These are phyloP conservation scores for Mycocentrospora acerina DNA, from an alignment of 2,329 filamentous ascomycete genomes.

Conservation along the genomic window DNA sequence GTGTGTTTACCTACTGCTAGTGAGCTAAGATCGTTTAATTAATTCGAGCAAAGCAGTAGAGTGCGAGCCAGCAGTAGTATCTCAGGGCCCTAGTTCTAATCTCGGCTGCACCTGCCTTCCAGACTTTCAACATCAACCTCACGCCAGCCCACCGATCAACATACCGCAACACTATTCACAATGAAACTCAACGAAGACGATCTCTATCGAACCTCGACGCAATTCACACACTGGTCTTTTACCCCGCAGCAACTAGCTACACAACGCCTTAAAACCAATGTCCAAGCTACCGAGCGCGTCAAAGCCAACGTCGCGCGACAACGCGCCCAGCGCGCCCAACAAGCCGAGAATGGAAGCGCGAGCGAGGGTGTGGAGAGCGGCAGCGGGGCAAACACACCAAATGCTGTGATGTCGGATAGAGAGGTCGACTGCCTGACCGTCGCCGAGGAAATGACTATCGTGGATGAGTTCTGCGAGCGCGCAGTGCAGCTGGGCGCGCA, in stretches of 20 bases:
- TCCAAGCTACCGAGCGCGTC: conserved; percentile 70
- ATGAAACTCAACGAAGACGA: conserved; percentile 78
- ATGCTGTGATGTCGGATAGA: conserved; percentile 38
- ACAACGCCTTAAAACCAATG: conserved; percentile 77
- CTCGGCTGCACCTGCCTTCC: background rate
- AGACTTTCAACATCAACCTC: too few species aligned
- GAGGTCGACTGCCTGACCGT: conserved; percentile 78
- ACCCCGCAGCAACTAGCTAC: conserved; percentile 69
- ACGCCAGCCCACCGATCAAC: background rate
- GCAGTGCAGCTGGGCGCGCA: conserved; percentile 59
- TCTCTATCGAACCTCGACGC: conserved; percentile 84
- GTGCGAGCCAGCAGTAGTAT: too few species aligned
- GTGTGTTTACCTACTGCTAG: too few species aligned
- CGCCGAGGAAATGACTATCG: conserved; percentile 78
- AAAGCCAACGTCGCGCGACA: conserved; percentile 57
- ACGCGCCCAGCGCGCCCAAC: conserved; percentile 40
- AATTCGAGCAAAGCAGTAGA: too few species aligned
- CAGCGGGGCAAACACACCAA: conserved; percentile 34
- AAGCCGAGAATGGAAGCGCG: conserved; percentile 32
- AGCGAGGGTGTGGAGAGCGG: conserved; percentile 35
- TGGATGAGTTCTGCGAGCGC: conserved; percentile 74
- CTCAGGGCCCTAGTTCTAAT: too few species aligned
- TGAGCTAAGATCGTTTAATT: too few species aligned
- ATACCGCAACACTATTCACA: conserved; percentile 8
- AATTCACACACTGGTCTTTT: conserved; percentile 93